Evolutionary conservation across 2,329 filamentous ascomycete species (phyloP).

Genomic region (Lecanosticta acicola): DNA sequence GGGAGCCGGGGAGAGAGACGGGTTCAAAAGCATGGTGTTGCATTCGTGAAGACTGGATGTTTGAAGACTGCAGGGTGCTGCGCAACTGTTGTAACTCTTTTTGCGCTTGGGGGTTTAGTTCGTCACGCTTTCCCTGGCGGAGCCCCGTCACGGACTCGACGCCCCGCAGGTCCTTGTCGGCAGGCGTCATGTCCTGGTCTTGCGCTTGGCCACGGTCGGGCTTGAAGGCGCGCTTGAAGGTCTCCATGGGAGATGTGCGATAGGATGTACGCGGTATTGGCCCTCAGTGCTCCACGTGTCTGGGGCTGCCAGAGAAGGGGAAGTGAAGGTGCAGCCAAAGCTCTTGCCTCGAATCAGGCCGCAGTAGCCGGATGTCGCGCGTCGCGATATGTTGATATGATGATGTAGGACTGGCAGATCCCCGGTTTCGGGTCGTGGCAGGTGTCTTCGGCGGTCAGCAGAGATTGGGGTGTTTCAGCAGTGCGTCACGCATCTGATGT

Average conservation of each 20-base stretch:
- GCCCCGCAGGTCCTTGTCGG: slow-evolving; percentile 9
- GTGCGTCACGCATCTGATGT: neutral
- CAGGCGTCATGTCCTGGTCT: slow-evolving; percentile 5
- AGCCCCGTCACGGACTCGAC: slow-evolving; percentile 9
- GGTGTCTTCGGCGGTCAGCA: neutral
- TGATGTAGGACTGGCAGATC: neutral
- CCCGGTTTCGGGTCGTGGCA: neutral
- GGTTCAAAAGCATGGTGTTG: slow-evolving; percentile 86
- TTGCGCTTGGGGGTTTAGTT: slow-evolving; percentile 35
- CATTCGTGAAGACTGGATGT: slow-evolving; percentile 75
- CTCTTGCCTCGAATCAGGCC: neutral
- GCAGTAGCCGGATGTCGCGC: neutral
- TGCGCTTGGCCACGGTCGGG: slow-evolving; percentile 9
- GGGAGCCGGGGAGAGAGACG: slow-evolving; percentile 79
- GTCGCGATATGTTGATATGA: neutral
- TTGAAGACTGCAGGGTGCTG: slow-evolving; percentile 60
- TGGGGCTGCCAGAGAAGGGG: neutral
- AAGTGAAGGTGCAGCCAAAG: neutral
- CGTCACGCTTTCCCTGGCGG: slow-evolving; percentile 11
- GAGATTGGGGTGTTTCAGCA: neutral
- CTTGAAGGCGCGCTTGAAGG: slow-evolving; percentile 17
- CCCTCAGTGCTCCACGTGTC: neutral
- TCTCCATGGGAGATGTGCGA: slow-evolving; percentile 9
- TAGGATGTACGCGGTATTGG: neutral
- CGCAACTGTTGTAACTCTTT: slow-evolving; percentile 62